These are phyloP conservation scores for Pseudozyma sp. DNA, from an alignment of 1,284 basidiomycete genomes.

Conservation along the genomic window DNA sequence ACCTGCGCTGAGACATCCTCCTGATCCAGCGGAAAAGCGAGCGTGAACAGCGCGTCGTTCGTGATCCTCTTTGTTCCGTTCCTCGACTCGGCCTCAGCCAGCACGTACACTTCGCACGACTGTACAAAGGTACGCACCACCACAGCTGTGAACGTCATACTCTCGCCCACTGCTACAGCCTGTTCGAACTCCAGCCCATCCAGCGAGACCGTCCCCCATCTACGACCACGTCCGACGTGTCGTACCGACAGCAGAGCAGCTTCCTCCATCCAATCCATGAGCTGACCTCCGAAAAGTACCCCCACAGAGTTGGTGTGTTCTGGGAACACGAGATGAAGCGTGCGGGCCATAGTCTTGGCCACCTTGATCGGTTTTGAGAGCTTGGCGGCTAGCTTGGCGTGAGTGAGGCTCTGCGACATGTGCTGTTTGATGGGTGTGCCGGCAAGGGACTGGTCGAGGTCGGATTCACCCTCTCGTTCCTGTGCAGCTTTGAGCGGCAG, in stretches of 20 bases:
- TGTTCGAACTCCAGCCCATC: constrained; percentile 59
- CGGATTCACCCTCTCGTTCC: constrained; percentile 42
- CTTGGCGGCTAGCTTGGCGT: constrained; percentile 20
- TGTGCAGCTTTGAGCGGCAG: constrained; percentile 44
- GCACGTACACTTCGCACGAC: constrained; percentile 57
- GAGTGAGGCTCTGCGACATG: constrained; percentile 11
- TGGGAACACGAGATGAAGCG: constrained; percentile 58
- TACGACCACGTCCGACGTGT: constrained; percentile 27
- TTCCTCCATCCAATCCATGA: constrained; percentile 64
- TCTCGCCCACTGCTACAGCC: constrained; percentile 53
- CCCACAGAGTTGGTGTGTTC: constrained; percentile 57
- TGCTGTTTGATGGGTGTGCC: constrained; percentile 35
- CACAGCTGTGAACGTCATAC: constrained; percentile 50
- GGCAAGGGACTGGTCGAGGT: constrained; percentile 33
- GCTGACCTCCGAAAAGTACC: constrained; percentile 59
- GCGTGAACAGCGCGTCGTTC: constrained; percentile 60
- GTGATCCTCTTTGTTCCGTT: constrained; percentile 49
- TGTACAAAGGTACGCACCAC: constrained; percentile 50
- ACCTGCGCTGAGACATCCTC: constrained; percentile 12
- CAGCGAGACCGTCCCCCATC: constrained; percentile 57
- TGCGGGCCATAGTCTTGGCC: constrained; percentile 42
- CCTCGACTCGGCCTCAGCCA: constrained; percentile 52
- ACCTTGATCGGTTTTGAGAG: constrained; percentile 47
- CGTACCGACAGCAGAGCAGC: constrained; percentile 50
- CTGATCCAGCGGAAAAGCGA: constrained; percentile 44